Conservation (phyloP, 306 rosid species). For the Delonix regia region DNA sequence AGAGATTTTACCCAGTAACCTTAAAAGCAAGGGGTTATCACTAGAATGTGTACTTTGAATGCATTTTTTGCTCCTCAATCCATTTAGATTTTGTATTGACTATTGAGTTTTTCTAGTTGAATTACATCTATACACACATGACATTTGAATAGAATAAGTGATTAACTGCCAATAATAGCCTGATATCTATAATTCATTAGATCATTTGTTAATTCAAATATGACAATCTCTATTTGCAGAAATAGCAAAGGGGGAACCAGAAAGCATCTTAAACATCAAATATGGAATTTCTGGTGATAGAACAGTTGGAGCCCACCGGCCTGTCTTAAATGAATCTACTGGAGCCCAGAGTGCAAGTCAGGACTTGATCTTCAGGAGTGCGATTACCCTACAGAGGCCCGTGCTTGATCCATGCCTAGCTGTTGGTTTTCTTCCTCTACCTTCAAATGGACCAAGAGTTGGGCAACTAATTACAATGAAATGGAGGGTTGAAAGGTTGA, state of each 20-base stretch:
- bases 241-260: conserved; percentile 51
- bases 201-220: conserved; percentile 20
- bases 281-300: conserved; percentile 87
- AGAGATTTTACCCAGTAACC: background rate
- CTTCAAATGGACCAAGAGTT: conserved; percentile 83
- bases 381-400: conserved; percentile 87
- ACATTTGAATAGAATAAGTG: conserved; percentile 28
- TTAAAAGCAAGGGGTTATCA: background rate
- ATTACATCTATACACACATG: background rate
- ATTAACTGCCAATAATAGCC: conserved; percentile 20
- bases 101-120: background rate
- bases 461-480: conserved; percentile 90
- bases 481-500: conserved; percentile 96
- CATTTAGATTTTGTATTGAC: background rate
- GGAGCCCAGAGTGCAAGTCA: conserved; percentile 52
- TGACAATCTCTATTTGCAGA: conserved; percentile 45
- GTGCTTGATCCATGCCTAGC: conserved; percentile 95
- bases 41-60: conserved; percentile 11
- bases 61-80: background rate
- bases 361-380: conserved; percentile 80
- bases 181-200: conserved; percentile 27
- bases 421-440: conserved; percentile 96
- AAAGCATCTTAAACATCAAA: conserved; percentile 79
- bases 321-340: conserved; percentile 54
- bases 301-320: conserved; percentile 86